phyloP scores from a whole-genome alignment of 169 alveolate species.

The Plasmodium vinckei region DNA sequence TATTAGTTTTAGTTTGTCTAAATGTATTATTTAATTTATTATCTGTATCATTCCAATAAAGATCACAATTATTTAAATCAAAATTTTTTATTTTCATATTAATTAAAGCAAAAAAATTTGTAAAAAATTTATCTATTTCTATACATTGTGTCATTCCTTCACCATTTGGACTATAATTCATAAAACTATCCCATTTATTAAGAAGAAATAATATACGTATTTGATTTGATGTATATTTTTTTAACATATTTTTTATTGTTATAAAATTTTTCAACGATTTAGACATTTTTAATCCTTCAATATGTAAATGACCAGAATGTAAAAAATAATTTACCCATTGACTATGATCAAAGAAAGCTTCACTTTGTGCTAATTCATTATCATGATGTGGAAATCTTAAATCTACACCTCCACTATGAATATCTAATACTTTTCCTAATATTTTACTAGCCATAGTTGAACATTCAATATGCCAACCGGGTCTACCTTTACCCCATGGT shows the following conservation, averaged over 20 bases:
- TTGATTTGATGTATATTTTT: conserved; percentile 88
- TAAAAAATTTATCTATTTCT: conserved; percentile 92
- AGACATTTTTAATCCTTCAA: conserved; percentile 98
- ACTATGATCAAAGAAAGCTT: conserved; percentile 95
- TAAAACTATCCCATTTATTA: conserved; percentile 91
- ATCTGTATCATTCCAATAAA: conserved; percentile 81
- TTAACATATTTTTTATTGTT: conserved; percentile 92
- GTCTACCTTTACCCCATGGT: conserved; percentile 99
- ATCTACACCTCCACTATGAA: conserved; percentile 99
- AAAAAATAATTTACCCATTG: conserved; percentile 97
- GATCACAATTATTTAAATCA: conserved; percentile 78
- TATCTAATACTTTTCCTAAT: conserved; percentile 95
- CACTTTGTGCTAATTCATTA: conserved; percentile 99
- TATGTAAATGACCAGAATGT: conserved; percentile 99
- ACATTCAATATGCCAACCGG: conserved; percentile 99
- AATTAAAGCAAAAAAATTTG: conserved; percentile 93
- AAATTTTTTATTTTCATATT: conserved; percentile 85
- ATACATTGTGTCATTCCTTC: conserved; percentile 94
- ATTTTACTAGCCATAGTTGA: conserved; percentile 97
- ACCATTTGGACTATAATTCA: conserved; percentile 92
- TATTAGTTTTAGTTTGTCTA: conserved; percentile 72
- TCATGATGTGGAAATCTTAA: conserved; percentile 99
- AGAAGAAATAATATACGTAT: conserved; percentile 91
- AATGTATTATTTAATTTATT: conserved; percentile 74
- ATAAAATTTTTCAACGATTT: conserved; percentile 97